Conservation (phyloP, 495 filamentous ascomycete genomes). For the Penicillium pancosmium region DNA sequence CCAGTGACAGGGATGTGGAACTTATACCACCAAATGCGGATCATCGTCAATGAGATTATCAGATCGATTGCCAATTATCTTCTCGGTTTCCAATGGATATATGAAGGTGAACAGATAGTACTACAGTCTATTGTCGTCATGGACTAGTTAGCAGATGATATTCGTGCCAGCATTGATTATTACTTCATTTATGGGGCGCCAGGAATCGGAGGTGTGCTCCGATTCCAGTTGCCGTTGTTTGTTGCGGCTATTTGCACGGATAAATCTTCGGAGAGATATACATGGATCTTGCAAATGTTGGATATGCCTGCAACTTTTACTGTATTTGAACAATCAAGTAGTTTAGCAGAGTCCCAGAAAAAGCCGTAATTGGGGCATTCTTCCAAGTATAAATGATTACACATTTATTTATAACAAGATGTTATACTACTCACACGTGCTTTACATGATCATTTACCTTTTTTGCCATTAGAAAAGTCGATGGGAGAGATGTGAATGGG, state of each 20-base stretch:
- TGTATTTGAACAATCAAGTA: neutral
- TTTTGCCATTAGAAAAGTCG: no score
- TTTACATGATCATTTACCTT: no score
- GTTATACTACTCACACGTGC: no score
- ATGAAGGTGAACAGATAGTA: slow-evolving; percentile 9
- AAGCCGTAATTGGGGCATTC: neutral
- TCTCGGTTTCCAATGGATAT: neutral
- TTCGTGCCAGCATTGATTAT: slow-evolving; percentile 22
- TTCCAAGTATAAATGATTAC: neutral
- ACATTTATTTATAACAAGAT: no score
- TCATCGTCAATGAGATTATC: slow-evolving; percentile 19
- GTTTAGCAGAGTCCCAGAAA: neutral
- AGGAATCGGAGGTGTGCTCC: slow-evolving; percentile 12
- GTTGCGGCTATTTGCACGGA: slow-evolving; percentile 11
- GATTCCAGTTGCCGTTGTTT: slow-evolving; percentile 24
- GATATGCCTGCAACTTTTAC: slow-evolving; percentile 6
- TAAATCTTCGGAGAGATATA: neutral
- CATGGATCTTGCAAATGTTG: slow-evolving; percentile 13
- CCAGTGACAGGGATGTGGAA: slow-evolving; percentile 17
- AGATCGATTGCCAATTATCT: slow-evolving; percentile 4
- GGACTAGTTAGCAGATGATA: slow-evolving; percentile 16
- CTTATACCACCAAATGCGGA: slow-evolving; percentile 19
- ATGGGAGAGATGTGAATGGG: no score
- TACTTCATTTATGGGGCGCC: slow-evolving; percentile 13
- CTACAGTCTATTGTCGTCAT: slow-evolving; percentile 9